Evolutionary conservation across 306 rosid genomes (phyloP).

Genomic region (Pterocarpus santalinus): DNA sequence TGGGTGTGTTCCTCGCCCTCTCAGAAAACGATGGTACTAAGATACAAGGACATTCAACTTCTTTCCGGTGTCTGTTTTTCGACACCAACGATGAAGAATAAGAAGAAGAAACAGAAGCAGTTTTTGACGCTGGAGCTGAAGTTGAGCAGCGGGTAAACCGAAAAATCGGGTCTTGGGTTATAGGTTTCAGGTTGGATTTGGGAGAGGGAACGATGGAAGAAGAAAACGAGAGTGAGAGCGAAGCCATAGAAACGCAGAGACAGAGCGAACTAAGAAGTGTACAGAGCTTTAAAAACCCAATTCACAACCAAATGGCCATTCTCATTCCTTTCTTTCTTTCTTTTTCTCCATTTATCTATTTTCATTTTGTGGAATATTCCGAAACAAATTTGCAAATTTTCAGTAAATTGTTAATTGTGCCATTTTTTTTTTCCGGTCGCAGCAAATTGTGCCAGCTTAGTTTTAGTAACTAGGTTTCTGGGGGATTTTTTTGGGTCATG

Average conservation of each 20-base stretch:
- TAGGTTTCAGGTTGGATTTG: conserved; percentile 4
- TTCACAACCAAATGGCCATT: background rate
- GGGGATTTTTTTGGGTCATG: no score
- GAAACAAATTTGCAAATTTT: no score
- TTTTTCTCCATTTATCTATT: background rate
- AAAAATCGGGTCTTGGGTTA: background rate
- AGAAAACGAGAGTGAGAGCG: conserved; percentile 63
- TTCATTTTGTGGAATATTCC: no score
- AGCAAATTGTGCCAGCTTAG: no score
- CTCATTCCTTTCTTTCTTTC: no score
- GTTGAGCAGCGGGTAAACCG: conserved; percentile 51
- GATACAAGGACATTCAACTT: conserved; percentile 58
- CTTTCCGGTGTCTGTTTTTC: conserved; percentile 45
- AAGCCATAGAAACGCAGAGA: conserved; percentile 51
- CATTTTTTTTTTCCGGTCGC: no score
- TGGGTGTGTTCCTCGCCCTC: conserved; percentile 44
- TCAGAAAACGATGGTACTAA: conserved; percentile 45
- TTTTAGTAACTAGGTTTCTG: no score
- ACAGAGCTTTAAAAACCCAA: background rate
- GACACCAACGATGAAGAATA: no score
- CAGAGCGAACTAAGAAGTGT: background rate
- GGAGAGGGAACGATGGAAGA: conserved; percentile 58
- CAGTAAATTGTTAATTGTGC: no score
- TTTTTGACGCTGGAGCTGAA: conserved; percentile 35
- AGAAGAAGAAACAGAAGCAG: no score